These are phyloP conservation scores for Trifolium repens DNA, from an alignment of 306 rosid species.

Conservation along the genomic window DNA sequence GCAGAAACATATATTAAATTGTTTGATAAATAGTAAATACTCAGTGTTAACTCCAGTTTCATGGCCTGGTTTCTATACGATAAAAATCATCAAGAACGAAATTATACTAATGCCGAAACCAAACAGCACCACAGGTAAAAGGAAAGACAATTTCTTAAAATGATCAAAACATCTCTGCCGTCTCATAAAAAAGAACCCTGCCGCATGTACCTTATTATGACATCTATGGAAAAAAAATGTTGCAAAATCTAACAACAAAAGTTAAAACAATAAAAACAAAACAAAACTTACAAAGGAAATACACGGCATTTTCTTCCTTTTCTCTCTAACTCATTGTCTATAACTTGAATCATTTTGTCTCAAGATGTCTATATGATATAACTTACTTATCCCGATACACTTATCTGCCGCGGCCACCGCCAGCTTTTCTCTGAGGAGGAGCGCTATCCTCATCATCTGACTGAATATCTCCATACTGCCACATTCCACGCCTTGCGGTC, in stretches of 20 bases:
- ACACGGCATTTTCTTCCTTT: slow-evolving; percentile 45
- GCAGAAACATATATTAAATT: background rate
- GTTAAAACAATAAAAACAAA: slow-evolving; percentile 39
- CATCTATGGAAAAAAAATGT: slow-evolving; percentile 50
- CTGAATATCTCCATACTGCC: slow-evolving; percentile 92
- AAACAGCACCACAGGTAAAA: slow-evolving; percentile 4
- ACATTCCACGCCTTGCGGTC: slow-evolving; percentile 72
- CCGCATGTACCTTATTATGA: slow-evolving; percentile 61
- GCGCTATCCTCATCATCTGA: slow-evolving; percentile 83
- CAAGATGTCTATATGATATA: slow-evolving; percentile 46
- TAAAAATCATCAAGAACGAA: background rate
- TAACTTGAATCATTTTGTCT: slow-evolving; percentile 47
- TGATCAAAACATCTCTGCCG: slow-evolving; percentile 46
- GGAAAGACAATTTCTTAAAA: background rate
- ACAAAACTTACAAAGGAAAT: slow-evolving; percentile 60
- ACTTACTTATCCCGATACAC: slow-evolving; percentile 38
- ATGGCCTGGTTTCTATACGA: background rate
- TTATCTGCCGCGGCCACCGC: slow-evolving; percentile 69
- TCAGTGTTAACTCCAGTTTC: background rate
- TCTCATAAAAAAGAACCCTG: slow-evolving; percentile 43
- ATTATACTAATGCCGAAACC: background rate
- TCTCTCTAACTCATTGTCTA: slow-evolving; percentile 57
- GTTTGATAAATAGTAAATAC: background rate
- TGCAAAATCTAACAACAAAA: slow-evolving; percentile 51
- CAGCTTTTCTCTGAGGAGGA: slow-evolving; percentile 74